Base-by-base conservation (phyloP, 768 basidiomycete genomes). In the Polyporus arcularius region DNA sequence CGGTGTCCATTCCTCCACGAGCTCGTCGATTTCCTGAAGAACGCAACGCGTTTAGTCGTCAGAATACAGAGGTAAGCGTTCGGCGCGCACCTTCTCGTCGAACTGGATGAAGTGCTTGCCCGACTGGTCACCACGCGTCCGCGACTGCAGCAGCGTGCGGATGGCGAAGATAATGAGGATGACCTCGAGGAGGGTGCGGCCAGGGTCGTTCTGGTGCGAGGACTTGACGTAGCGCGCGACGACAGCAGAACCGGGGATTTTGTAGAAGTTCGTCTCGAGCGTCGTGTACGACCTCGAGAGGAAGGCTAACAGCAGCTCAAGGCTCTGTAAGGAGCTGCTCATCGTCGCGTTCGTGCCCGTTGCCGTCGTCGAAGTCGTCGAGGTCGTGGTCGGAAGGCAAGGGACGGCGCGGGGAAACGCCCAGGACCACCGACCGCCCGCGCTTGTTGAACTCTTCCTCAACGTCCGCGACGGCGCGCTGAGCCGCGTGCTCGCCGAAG, bases 141-240 rank as follows among this genome's bases (percentile, higher is more conserved):
- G 80, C 9, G 89, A 89, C 75, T 96, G 94, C 45, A 97, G 72
- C n/a, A 98, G 78, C 0, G 96, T 98, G 57, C 93, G 79, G 55
- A 98, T 82, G 21, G 92, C 94, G 68, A 98, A 97, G 47, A 92
- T 78, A 55, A 95, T 72, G 39, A 99, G 84, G 52, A 96, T 85
- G 21, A 98, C 73, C 75, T 99, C 97, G 53, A 99, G 83, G 9
- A 98, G 67, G 0, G 94, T 94, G 55, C 97, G 82, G 35, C 90
- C 92, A 1, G 97, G 97, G 75, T 99, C 97, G 72, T 99, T 91
- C 74, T 92, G 91, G 74, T 99, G 96, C 0, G 93, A 96, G 31
- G 92, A 94, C 76, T 85, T 89, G 77, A 98, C 91, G 72, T 97
- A 97, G 67, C 96, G 90, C 63, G 90, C 84, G 63, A 94, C 75